Evolutionary conservation across 306 rosid species (phyloP).

Genomic region (Pterocarpus santalinus): DNA sequence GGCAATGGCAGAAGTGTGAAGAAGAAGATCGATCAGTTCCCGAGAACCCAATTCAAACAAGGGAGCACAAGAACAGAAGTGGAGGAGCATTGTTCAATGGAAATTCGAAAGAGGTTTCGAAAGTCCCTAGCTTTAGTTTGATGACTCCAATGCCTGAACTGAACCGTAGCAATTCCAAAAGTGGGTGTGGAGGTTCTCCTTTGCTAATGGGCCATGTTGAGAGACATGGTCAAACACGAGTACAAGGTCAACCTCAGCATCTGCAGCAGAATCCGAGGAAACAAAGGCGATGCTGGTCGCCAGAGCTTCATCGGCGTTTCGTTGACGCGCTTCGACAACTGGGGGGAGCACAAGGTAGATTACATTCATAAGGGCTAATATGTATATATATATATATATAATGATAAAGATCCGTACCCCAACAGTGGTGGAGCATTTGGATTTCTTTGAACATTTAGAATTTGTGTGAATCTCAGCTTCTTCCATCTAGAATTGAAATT

Average conservation of each 20-base stretch:
- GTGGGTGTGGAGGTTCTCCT: slow-evolving; percentile 54
- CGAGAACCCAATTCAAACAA: slow-evolving; percentile 47
- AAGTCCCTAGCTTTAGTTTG: slow-evolving; percentile 65
- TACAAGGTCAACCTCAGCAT: slow-evolving; percentile 24
- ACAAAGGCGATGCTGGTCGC: slow-evolving; percentile 91
- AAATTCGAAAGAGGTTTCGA: slow-evolving; percentile 58
- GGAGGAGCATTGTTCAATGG: slow-evolving; percentile 62
- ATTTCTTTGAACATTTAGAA: not conserved
- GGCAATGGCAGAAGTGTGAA: slow-evolving; percentile 57
- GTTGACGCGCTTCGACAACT: slow-evolving; percentile 80
- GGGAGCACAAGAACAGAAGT: slow-evolving; percentile 43
- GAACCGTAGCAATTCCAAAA: slow-evolving; percentile 46
- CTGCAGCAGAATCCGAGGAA: slow-evolving; percentile 65
- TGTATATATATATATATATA: no score
- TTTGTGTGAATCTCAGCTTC: not conserved
- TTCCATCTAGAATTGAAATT: slow-evolving; percentile 22
- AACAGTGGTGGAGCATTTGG: not conserved
- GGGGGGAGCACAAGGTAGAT: slow-evolving; percentile 87
- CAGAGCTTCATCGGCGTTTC: slow-evolving; percentile 84
- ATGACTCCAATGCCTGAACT: slow-evolving; percentile 59
- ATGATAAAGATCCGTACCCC: not conserved
- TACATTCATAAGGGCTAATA: not conserved
- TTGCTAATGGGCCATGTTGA: slow-evolving; percentile 53
- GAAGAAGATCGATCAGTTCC: slow-evolving; percentile 63
- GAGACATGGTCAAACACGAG: slow-evolving; percentile 52